Evolutionary conservation across 306 rosid genomes (phyloP).

Genomic region (Abrus precatorius): DNA sequence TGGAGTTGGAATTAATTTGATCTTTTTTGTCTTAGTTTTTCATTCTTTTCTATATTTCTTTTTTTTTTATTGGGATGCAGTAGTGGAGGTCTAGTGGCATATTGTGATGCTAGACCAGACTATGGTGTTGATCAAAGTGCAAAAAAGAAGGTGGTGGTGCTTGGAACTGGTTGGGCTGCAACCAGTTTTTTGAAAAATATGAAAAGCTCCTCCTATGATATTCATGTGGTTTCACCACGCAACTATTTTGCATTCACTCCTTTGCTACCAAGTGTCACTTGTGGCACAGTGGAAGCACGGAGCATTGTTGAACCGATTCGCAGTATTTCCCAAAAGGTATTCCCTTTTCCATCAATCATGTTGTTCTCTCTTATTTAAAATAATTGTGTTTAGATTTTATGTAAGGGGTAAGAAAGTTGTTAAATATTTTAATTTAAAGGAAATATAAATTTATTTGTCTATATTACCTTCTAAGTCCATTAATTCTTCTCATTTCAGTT

Average conservation of each 20-base stretch:
- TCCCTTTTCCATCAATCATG: background rate
- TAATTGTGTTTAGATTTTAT: background rate
- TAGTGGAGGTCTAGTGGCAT: conserved; percentile 83
- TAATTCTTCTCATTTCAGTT: background rate
- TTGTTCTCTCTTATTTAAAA: background rate
- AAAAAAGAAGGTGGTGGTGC: conserved; percentile 86
- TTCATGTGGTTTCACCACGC: conserved; percentile 91
- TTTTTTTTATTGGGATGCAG: conserved; percentile 51
- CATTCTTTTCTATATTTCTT: background rate
- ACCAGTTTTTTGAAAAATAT: conserved; percentile 84
- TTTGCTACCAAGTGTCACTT: conserved; percentile 88
- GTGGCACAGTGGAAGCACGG: conserved; percentile 92
- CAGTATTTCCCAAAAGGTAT: conserved; percentile 72
- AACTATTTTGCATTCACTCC: conserved; percentile 97
- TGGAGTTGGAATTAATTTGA: background rate
- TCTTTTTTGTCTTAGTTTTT: background rate
- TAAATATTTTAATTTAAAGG: background rate
- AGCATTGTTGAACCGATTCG: conserved; percentile 96
- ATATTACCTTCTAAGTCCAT: background rate
- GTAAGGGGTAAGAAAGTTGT: background rate
- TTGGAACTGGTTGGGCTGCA: conserved; percentile 99
- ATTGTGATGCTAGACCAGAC: conserved; percentile 62
- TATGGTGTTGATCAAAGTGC: background rate
- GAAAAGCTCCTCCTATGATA: conserved; percentile 66
- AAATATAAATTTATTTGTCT: background rate